Conservation (phyloP, 768 basidiomycete species). For the Collybiopsis luxurians region DNA sequence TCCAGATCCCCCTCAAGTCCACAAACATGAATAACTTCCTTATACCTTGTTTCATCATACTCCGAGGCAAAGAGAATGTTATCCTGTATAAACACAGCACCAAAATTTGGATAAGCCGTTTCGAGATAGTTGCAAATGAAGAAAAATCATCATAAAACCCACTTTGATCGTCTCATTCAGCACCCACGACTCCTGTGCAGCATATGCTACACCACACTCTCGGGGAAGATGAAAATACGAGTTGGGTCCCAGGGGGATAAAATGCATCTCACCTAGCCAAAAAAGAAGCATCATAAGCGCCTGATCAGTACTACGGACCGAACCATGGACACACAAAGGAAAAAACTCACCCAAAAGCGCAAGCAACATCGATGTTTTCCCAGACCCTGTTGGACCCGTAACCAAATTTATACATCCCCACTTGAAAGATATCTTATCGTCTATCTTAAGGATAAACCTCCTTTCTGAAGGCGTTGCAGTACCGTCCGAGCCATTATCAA, state of each 20-base stretch:
- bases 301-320: too few species aligned
- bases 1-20: constrained; percentile 71
- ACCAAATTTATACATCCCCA: constrained; percentile 35
- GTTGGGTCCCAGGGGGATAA: constrained; percentile 43
- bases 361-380: constrained; percentile 46
- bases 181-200: constrained; percentile 84
- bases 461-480: constrained; percentile 24
- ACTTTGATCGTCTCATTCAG: constrained; percentile 75
- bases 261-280: constrained; percentile 53
- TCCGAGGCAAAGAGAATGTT: constrained; percentile 81
- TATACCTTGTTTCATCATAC: constrained; percentile 75
- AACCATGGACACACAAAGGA: too few species aligned
- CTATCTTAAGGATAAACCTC: constrained; percentile 35
- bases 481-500: constrained; percentile 14
- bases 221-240: constrained; percentile 73
- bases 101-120: too few species aligned
- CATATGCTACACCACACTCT: constrained; percentile 68
- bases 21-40: constrained; percentile 73
- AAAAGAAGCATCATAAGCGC: too few species aligned
- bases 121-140: too few species aligned
- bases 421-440: constrained; percentile 38
- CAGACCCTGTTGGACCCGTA: constrained; percentile 33
- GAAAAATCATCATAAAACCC: background rate
- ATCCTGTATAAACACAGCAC: constrained; percentile 21
- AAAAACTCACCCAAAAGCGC: constrained; percentile 42